Conservation (phyloP, 139 green algal species). For the Coccomyxa sp. region DNA sequence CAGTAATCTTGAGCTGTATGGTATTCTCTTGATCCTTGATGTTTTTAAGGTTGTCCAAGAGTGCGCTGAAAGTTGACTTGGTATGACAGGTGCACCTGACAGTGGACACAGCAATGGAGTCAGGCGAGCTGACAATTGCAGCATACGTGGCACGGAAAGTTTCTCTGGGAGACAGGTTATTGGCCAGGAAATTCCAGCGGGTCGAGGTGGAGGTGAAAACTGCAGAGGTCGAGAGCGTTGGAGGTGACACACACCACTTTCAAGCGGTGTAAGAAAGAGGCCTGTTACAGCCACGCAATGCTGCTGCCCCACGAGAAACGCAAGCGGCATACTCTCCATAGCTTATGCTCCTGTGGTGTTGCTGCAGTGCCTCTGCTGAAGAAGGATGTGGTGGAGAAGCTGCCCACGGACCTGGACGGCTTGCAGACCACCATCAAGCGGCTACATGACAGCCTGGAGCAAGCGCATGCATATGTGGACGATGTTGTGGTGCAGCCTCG, state of each 20-base stretch:
- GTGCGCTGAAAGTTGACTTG: not conserved
- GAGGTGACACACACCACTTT: constrained; percentile 28
- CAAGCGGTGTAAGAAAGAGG: not conserved
- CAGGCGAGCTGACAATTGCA: constrained; percentile 48
- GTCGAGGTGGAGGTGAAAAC: constrained; percentile 72
- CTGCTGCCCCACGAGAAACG: not conserved
- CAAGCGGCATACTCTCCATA: not conserved
- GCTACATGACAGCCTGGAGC: constrained; percentile 58
- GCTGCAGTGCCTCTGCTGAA: constrained; percentile 58
- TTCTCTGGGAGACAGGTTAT: constrained; percentile 40
- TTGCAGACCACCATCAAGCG: constrained; percentile 55
- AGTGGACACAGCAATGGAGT: constrained; percentile 74
- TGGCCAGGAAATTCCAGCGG: constrained; percentile 89
- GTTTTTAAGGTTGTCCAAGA: not conserved
- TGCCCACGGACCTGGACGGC: constrained; percentile 67
- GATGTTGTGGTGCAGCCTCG: constrained; percentile 63
- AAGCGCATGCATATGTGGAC: constrained; percentile 72
- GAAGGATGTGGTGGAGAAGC: constrained; percentile 25
- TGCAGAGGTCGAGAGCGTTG: constrained; percentile 72
- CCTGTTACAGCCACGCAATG: not conserved
- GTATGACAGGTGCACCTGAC: constrained; percentile 69
- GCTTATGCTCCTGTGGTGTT: not conserved
- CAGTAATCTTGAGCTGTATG: not conserved
- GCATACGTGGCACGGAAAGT: constrained; percentile 70
- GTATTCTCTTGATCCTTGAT: not conserved